phyloP scores from a whole-genome alignment of 177 flowering plant species.

The Vitis hybrid region DNA sequence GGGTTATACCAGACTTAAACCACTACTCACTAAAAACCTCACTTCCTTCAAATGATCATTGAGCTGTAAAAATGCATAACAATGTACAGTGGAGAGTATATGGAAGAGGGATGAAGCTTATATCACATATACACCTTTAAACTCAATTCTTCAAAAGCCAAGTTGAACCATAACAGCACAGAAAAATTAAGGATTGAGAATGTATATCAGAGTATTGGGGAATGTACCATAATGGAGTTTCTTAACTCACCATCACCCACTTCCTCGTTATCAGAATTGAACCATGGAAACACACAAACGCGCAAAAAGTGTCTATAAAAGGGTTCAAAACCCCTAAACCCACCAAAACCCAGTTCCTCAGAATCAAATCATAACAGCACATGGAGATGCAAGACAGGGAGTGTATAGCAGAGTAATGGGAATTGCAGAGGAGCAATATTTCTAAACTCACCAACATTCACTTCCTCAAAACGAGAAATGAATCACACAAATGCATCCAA shows the following conservation, averaged over 20 bases:
- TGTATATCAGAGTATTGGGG: background rate
- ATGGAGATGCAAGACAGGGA: background rate
- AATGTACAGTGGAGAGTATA: no score
- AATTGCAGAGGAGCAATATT: background rate
- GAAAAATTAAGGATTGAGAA: background rate
- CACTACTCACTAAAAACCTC: no score
- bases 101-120: no score
- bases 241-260: background rate
- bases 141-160: no score
- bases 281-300: background rate
- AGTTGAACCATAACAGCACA: background rate
- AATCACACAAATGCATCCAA: background rate
- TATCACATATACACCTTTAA: no score
- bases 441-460: background rate
- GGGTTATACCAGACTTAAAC: no score
- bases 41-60: no score
- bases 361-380: conserved; percentile 5
- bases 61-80: no score
- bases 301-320: no score
- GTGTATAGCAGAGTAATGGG: no score
- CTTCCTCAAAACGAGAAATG: background rate
- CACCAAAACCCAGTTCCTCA: conserved; percentile 12
- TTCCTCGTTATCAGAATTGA: background rate
- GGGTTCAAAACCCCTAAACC: background rate
- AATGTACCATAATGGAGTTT: no score